Evolutionary conservation across 2,329 filamentous ascomycete species (phyloP).

Genomic region (Pseudogymnoascus sp.): DNA sequence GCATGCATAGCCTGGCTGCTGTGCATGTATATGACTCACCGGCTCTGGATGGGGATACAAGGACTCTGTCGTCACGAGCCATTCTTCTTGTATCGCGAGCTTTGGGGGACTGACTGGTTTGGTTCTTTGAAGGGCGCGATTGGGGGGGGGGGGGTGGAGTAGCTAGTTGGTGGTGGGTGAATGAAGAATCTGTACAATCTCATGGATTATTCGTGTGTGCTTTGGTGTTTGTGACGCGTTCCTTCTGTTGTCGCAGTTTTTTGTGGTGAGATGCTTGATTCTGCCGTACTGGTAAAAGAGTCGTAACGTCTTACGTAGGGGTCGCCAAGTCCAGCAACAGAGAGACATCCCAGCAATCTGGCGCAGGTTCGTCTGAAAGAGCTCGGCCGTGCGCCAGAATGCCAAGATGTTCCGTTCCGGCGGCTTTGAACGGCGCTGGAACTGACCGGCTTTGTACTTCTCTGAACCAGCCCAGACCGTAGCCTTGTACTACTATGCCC

Average conservation of each 20-base stretch:
- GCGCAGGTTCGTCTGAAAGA: background rate
- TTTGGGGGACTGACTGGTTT: slow-evolving; percentile 5
- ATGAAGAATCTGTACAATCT: background rate
- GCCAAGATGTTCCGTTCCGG: no score
- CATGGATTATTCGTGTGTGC: background rate
- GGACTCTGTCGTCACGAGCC: background rate
- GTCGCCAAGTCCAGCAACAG: background rate
- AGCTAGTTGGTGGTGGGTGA: background rate
- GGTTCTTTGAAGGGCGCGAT: background rate
- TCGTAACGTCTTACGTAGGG: background rate
- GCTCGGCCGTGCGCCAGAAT: background rate
- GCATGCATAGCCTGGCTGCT: slow-evolving; percentile 7
- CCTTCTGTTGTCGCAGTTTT: background rate
- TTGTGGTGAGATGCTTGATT: background rate
- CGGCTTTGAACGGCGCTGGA: no score
- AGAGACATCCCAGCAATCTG: background rate
- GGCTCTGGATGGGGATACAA: background rate
- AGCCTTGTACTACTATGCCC: no score
- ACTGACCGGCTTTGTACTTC: no score
- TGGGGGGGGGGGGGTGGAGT: background rate
- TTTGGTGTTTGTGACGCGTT: background rate
- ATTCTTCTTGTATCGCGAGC: background rate
- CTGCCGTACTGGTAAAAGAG: no score
- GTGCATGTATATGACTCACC: background rate
- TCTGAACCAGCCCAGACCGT: background rate